A percentile compares a stretch with the other conserved stretches of the same genome.
Evolutionary conservation across 228 moss, liverwort and hornwort species (phyloP).

Genomic region (Sphagnum magellanicum): DNA sequence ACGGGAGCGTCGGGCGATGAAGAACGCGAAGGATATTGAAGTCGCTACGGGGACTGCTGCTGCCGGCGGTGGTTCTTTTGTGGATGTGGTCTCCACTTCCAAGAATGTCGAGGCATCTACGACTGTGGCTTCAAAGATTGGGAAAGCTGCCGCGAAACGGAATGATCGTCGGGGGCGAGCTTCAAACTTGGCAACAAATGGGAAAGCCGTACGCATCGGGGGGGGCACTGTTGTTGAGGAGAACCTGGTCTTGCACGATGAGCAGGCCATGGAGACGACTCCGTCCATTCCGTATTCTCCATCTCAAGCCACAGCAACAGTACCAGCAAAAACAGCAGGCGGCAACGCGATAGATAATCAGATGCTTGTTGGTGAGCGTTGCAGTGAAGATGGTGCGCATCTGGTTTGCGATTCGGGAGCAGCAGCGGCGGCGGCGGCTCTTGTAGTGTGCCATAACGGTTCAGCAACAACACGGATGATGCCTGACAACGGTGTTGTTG

Average conservation of each 20-base stretch:
- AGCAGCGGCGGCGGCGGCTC: slow-evolving; percentile 2
- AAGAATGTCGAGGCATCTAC: slow-evolving; percentile 74
- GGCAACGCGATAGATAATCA: neutral
- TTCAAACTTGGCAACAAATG: too few species aligned
- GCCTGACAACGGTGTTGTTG: slow-evolving; percentile 19
- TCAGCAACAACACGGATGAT: slow-evolving; percentile 23
- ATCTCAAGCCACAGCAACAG: too few species aligned
- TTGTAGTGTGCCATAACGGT: slow-evolving; percentile 27
- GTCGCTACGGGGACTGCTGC: slow-evolving; percentile 30
- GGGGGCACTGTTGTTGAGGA: too few species aligned
- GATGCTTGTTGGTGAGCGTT: neutral
- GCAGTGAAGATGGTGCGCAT: slow-evolving; percentile 9
- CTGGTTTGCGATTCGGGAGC: slow-evolving; percentile 7
- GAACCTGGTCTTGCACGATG: too few species aligned
- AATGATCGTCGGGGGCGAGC: too few species aligned
- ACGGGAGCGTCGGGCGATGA: slow-evolving; percentile 90
- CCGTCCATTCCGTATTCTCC: too few species aligned
- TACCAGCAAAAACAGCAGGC: too few species aligned
- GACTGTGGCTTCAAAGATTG: slow-evolving; percentile 18
- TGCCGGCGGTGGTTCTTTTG: too few species aligned
- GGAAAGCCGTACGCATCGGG: too few species aligned
- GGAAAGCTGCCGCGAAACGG: too few species aligned
- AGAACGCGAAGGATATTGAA: slow-evolving; percentile 68
- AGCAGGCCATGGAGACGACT: too few species aligned
- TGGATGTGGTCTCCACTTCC: slow-evolving; percentile 54